Evolutionary conservation across 352 stramenopile genomes (phyloP).

Genomic region (Globisporangium ultimum): DNA sequence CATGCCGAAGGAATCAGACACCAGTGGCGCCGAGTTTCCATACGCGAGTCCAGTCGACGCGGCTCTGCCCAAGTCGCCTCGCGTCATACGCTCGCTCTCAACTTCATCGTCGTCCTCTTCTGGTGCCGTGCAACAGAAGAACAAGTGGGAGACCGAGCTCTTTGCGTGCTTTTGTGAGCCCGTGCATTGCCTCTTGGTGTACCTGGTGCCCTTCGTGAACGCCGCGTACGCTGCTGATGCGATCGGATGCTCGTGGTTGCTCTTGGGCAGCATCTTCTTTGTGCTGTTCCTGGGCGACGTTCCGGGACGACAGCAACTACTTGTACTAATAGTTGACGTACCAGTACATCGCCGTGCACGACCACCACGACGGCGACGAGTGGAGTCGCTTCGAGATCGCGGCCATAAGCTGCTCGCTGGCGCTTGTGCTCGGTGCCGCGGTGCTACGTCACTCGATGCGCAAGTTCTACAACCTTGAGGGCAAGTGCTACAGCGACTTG

Average conservation of each 20-base stretch:
- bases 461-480: constrained; percentile 11
- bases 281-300: not conserved
- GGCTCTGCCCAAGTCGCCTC: too few relatives aligned
- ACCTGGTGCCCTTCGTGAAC: constrained; percentile 22
- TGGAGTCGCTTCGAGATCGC: not conserved
- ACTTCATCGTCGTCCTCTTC: too few relatives aligned
- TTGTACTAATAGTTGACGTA: constrained; percentile 14
- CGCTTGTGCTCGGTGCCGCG: not conserved
- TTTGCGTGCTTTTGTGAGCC: constrained; percentile 19
- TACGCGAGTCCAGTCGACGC: too few relatives aligned
- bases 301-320: not conserved
- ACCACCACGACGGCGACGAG: constrained; percentile 13
- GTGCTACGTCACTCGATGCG: constrained; percentile 2
- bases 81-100: too few relatives aligned
- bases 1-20: too few relatives aligned
- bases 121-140: too few relatives aligned
- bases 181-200: constrained; percentile 21
- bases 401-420: not conserved
- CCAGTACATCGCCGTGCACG: constrained; percentile 9
- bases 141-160: constrained; percentile 17
- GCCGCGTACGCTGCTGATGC: constrained; percentile 7
- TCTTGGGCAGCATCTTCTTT: constrained; percentile 8
- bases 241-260: constrained; percentile 8
- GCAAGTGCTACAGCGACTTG: constrained; percentile 10
- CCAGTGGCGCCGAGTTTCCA: too few relatives aligned